phyloP scores from a whole-genome alignment of 495 filamentous ascomycete genomes.

The Paragyromitra xinjiangensis region DNA sequence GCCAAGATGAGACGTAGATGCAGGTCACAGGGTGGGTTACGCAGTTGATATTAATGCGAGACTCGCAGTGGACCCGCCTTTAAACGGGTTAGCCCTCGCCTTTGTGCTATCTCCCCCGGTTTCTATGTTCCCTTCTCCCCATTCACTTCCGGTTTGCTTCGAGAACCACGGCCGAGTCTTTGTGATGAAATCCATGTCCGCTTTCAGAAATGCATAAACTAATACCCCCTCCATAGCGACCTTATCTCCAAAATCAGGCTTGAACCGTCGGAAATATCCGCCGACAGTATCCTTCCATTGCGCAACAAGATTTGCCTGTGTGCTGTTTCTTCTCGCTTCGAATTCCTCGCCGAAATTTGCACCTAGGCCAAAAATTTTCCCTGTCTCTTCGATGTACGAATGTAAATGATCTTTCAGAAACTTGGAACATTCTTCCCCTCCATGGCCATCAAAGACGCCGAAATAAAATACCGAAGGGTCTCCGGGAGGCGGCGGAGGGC shows the following conservation, averaged over 20 bases:
- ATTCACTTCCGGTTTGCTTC: background rate
- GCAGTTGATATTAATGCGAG: slow-evolving; percentile 90
- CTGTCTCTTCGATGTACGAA: slow-evolving; percentile 83
- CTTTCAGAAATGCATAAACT: slow-evolving; percentile 88
- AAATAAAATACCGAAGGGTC: slow-evolving; percentile 84
- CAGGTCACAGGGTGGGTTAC: slow-evolving; percentile 58
- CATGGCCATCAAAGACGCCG: slow-evolving; percentile 95
- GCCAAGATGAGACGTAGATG: background rate
- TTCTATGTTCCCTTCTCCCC: slow-evolving; percentile 72
- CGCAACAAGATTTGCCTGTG: slow-evolving; percentile 74
- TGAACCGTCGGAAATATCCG: slow-evolving; percentile 92
- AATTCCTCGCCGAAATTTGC: slow-evolving; percentile 59
- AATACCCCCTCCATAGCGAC: slow-evolving; percentile 60
- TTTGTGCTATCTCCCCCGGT: slow-evolving; percentile 70
- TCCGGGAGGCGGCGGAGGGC: slow-evolving; percentile 30
- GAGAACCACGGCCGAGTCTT: slow-evolving; percentile 50
- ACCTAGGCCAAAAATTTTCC: slow-evolving; percentile 72
- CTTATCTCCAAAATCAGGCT: slow-evolving; percentile 68
- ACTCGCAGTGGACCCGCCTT: slow-evolving; percentile 89
- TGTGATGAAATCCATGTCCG: slow-evolving; percentile 90
- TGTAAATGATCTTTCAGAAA: slow-evolving; percentile 87
- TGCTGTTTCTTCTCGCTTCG: slow-evolving; percentile 56
- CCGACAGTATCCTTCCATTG: slow-evolving; percentile 85
- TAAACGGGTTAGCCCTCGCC: slow-evolving; percentile 72
- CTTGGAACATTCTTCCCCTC: slow-evolving; percentile 85